These are phyloP conservation scores for Lachnellula suecica DNA, from an alignment of 2,329 filamentous ascomycete genomes.

Conservation along the genomic window DNA sequence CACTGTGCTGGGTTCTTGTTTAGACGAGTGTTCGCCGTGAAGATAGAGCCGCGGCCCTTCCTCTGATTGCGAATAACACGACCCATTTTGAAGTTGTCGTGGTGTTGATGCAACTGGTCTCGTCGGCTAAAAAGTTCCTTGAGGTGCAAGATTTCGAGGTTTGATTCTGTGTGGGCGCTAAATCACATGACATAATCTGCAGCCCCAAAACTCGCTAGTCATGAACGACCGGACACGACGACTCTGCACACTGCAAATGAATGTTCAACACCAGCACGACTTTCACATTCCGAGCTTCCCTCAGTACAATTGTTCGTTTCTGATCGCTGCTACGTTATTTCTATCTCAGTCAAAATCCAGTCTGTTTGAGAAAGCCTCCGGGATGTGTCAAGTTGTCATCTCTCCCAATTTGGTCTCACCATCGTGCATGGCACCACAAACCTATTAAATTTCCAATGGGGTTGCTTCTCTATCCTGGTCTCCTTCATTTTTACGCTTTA, in stretches of 20 bases:
- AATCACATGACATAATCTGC: background rate
- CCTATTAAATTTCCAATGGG: background rate
- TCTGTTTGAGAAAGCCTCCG: background rate
- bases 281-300: background rate
- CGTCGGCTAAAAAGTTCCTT: background rate
- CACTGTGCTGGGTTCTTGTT: conserved; percentile 92
- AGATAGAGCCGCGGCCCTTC: conserved; percentile 76
- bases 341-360: background rate
- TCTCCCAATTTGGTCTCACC: background rate
- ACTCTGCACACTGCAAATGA: background rate
- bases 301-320: too few relatives aligned
- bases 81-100: conserved; percentile 18
- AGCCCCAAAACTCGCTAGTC: background rate
- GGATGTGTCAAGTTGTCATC: background rate
- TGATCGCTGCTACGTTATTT: background rate
- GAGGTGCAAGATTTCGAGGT: background rate
- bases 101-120: background rate
- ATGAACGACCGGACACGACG: background rate
- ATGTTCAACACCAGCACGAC: background rate
- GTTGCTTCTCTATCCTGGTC: background rate
- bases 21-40: conserved; percentile 80
- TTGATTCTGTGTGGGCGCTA: background rate
- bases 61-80: conserved; percentile 76
- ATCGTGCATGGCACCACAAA: background rate
- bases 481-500: background rate